Base-by-base conservation (phyloP, 352 stramenopile species). In the Globisporangium heterothallicum region DNA sequence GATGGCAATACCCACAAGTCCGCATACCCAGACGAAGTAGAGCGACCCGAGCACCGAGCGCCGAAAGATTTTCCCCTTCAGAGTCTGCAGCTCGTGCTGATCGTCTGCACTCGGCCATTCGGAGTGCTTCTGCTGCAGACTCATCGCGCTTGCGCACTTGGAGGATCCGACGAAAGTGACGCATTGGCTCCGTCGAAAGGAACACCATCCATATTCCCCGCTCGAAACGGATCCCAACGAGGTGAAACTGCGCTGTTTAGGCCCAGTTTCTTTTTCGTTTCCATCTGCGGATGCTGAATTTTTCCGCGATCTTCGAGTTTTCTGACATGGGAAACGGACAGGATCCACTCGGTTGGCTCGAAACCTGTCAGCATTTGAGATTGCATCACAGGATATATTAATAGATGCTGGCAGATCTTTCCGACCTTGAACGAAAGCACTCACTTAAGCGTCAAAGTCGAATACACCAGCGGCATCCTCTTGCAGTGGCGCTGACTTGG, bases 61-160 rank as follows among this genome's bases (percentile, higher is more conserved):
- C 42, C 71, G 64, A 18, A 57, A 47, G 42, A 74, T 49, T 21
- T 58, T 62, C 22, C 50, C 70, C 29, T 62, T 59, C 21, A 64
- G 57, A 19, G 67, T 68, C 25, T 58, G 56, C 25, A 70, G 62
- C 42, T 80, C 68, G 24, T 61, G 58, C 19, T 48, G 49, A 13
- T 56, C 54, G 42, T 73, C 57, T 25, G 30, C 36, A 35, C 44
- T 59, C 22, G 53, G 53, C 53, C 53, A 59, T 25, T 58, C 30
- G 5, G 41, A n/a, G 19, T 49, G 12, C 40, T 30, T 14, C 4
- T 41, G n/a, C 29, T 42, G 27, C 4, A 30, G 24, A 29, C 29
- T 40, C 27, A 22, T 22, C 45, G 24, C 29, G 45, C 10, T 19
- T 51, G 19, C 24, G n/a, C 19, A 14, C 9, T 36, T 8, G 30